Percentiles rank a stretch among this genome's conserved stretches.
These are phyloP conservation scores for Cephalotrichum gorgonifer DNA, from an alignment of 2,329 filamentous ascomycete species.

Conservation along the genomic window DNA sequence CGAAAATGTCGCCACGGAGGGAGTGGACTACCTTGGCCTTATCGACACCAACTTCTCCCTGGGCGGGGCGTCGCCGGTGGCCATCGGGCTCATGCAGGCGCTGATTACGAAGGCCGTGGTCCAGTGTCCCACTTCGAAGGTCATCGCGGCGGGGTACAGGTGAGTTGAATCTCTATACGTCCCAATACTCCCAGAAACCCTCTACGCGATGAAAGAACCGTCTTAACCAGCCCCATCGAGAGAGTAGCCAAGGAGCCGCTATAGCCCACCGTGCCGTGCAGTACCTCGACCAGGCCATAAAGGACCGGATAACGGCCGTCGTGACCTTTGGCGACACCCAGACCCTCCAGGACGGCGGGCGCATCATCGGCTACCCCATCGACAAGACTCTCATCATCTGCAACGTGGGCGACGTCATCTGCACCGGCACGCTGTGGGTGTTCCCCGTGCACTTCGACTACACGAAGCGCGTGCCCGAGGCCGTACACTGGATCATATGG, in stretches of 20 bases:
- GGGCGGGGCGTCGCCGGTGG: constrained; percentile 18
- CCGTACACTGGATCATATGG: constrained; percentile 17
- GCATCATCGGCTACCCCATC: constrained; percentile 21
- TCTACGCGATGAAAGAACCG: constrained; percentile 6
- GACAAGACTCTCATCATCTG: constrained; percentile 29
- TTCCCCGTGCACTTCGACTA: constrained; percentile 13
- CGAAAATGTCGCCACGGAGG: constrained; percentile 11
- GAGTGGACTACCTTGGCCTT: constrained; percentile 23
- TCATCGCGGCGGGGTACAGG: constrained; percentile 27
- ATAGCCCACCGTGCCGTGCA: constrained; percentile 17
- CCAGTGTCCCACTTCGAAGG: constrained; percentile 23
- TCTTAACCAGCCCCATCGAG: constrained; percentile 24
- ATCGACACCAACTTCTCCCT: constrained; percentile 20
- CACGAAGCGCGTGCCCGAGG: constrained; percentile 18
- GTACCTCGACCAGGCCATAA: constrained; percentile 12
- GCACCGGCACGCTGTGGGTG: constrained; percentile 18
- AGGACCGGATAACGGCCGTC: constrained; percentile 13
- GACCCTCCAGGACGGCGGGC: constrained; percentile 19
- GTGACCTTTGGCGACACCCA: constrained; percentile 18
- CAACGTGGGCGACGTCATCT: constrained; percentile 26
- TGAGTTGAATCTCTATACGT: background rate
- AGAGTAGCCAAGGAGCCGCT: constrained; percentile 20
- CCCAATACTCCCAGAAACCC: background rate
- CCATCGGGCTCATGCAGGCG: constrained; percentile 20
- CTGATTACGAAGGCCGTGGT: constrained; percentile 22